Conservation (phyloP, 768 basidiomycete genomes). For the Multifurca ochricompacta region DNA sequence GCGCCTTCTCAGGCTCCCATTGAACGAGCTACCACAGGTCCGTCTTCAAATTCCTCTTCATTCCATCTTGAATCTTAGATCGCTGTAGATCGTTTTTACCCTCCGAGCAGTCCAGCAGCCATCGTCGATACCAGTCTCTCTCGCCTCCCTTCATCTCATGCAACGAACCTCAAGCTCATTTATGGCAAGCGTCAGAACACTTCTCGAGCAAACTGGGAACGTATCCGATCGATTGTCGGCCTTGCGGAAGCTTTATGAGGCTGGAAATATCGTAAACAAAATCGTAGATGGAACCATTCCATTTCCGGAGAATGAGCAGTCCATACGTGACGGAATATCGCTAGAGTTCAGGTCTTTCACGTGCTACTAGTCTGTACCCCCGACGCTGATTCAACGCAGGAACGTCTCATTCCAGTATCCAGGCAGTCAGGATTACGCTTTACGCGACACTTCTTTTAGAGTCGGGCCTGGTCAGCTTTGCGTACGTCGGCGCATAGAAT, state of each 20-base stretch:
- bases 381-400: constrained; percentile 29
- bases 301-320: constrained; percentile 26
- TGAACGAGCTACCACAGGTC: constrained; percentile 18
- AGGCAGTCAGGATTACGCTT: constrained; percentile 40
- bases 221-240: constrained; percentile 46
- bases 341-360: constrained; percentile 50
- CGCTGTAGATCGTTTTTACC: constrained; percentile 20
- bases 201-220: constrained; percentile 48
- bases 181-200: constrained; percentile 36
- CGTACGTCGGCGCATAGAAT: constrained; percentile 33
- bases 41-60: neutral
- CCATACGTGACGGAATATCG: constrained; percentile 30
- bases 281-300: constrained; percentile 44
- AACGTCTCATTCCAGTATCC: constrained; percentile 71
- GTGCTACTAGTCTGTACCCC: constrained; percentile 17
- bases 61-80: neutral
- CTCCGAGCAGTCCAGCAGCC: constrained; percentile 21
- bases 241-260: constrained; percentile 59
- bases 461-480: constrained; percentile 66
- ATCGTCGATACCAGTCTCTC: constrained; percentile 18
- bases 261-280: constrained; percentile 50
- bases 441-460: constrained; percentile 61
- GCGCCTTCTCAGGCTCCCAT: constrained; percentile 2
- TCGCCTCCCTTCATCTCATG: constrained; percentile 40
- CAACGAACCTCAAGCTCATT: constrained; percentile 47